These are phyloP conservation scores for Pythium plurisporium DNA, from an alignment of 352 stramenopile species.

Conservation along the genomic window DNA sequence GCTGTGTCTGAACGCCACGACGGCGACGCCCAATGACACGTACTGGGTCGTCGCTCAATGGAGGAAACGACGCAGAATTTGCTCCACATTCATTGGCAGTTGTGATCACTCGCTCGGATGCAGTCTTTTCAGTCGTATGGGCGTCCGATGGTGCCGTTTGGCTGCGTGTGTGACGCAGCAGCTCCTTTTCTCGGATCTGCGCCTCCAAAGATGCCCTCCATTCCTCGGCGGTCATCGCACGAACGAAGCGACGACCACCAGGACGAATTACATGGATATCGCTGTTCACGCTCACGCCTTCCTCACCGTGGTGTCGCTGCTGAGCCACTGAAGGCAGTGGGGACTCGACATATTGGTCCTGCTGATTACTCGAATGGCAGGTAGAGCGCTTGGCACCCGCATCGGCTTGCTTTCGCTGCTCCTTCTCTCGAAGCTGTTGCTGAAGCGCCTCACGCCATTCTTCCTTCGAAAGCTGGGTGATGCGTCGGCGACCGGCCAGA, in stretches of 20 bases:
- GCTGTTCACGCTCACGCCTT: background rate
- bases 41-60: background rate
- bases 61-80: too few relatives aligned
- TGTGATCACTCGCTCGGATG: background rate
- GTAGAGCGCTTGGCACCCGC: background rate
- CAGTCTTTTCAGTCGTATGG: background rate
- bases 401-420: constrained; percentile 13
- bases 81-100: too few relatives aligned
- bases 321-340: background rate
- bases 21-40: background rate
- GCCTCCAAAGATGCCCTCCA: constrained; percentile 44
- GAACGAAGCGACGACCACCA: constrained; percentile 27
- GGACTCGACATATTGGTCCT: background rate
- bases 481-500: constrained; percentile 15
- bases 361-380: background rate
- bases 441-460: constrained; percentile 34
- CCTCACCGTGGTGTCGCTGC: background rate
- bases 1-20: constrained; percentile 5
- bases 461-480: constrained; percentile 29
- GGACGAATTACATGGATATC: background rate
- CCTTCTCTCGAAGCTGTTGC: constrained; percentile 35
- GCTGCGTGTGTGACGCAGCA: background rate
- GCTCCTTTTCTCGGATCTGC: constrained; percentile 46
- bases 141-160: constrained; percentile 31
- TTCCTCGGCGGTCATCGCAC: constrained; percentile 33